A percentile compares a stretch with the other conserved stretches of the same genome.
Evolutionary conservation across 169 alveolate genomes (phyloP).

Genomic region (Theileria luwenshuni): DNA sequence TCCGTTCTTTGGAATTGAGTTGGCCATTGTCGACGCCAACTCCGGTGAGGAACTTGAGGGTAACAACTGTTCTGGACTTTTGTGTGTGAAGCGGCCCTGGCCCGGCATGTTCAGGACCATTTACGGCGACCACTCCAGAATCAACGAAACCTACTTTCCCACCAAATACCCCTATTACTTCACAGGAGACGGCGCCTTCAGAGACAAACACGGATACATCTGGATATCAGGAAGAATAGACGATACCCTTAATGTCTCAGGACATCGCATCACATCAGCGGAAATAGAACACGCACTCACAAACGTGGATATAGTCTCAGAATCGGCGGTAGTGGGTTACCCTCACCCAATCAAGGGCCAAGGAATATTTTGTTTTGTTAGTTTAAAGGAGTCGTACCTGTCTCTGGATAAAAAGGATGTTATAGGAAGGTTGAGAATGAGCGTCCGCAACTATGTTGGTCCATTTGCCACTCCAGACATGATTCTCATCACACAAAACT

Average conservation of each 20-base stretch:
- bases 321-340: slow-evolving; percentile 92
- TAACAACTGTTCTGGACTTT: slow-evolving; percentile 80
- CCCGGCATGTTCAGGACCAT: slow-evolving; percentile 88
- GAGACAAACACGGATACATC: slow-evolving; percentile 92
- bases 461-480: slow-evolving; percentile 92
- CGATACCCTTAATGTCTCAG: slow-evolving; percentile 92
- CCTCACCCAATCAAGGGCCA: slow-evolving; percentile 93
- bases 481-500: slow-evolving; percentile 78
- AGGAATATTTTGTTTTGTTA: slow-evolving; percentile 89
- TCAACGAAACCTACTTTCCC: slow-evolving; percentile 80
- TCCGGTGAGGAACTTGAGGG: slow-evolving; percentile 84
- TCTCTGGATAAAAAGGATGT: slow-evolving; percentile 21
- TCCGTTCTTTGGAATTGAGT: slow-evolving; percentile 85
- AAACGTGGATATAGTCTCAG: slow-evolving; percentile 84
- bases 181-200: slow-evolving; percentile 95
- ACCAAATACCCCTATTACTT: slow-evolving; percentile 85
- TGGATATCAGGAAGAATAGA: slow-evolving; percentile 96
- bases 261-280: slow-evolving; percentile 92
- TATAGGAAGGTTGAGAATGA: slow-evolving; percentile 22
- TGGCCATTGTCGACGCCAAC: slow-evolving; percentile 84
- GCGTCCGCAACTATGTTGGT: slow-evolving; percentile 78
- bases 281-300: slow-evolving; percentile 92
- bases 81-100: slow-evolving; percentile 88
- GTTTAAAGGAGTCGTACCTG: slow-evolving; percentile 64
- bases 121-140: slow-evolving; percentile 85